Evolutionary conservation across 164 flowering plant genomes (phyloP).

Genomic region (Brasenia schreberi): DNA sequence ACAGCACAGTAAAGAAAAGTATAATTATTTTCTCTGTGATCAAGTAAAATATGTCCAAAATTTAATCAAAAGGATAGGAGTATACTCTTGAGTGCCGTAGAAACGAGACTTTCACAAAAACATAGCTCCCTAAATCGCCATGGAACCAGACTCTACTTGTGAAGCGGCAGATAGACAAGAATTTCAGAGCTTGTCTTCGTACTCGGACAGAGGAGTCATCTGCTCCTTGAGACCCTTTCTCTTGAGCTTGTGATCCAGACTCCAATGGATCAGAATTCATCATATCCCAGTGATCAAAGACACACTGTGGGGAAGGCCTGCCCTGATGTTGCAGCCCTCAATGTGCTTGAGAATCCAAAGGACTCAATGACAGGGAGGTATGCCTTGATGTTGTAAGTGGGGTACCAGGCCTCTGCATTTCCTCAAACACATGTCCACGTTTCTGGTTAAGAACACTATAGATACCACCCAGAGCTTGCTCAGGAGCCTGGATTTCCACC

Average conservation of each 20-base stretch:
- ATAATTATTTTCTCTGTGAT: too few relatives aligned
- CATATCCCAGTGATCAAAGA: constrained; percentile 59
- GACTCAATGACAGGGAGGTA: constrained; percentile 47
- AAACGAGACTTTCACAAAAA: too few relatives aligned
- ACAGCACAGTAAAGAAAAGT: too few relatives aligned
- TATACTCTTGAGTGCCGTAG: too few relatives aligned
- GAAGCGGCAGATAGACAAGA: too few relatives aligned
- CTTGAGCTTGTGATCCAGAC: constrained; percentile 28
- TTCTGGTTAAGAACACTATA: constrained; percentile 43
- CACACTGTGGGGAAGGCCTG: constrained; percentile 57
- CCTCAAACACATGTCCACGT: constrained; percentile 53
- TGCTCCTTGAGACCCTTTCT: constrained; percentile 53
- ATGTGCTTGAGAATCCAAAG: constrained; percentile 29
- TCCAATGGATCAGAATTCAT: constrained; percentile 44
- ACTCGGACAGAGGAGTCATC: constrained; percentile 42
- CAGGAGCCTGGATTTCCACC: constrained; percentile 28
- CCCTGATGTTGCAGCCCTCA: constrained; percentile 47
- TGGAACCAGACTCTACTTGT: too few relatives aligned
- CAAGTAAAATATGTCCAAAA: too few relatives aligned
- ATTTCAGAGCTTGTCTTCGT: constrained; percentile 35
- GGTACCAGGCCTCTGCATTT: constrained; percentile 52
- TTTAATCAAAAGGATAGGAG: too few relatives aligned
- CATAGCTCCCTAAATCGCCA: too few relatives aligned
- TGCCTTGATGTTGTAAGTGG: constrained; percentile 51
- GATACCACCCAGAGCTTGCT: constrained; percentile 47